Evolutionary conservation across 169 alveolate genomes (phyloP), one percentile per base, ranked within the genome.

Genomic region (Cystoisospora suis): DNA sequence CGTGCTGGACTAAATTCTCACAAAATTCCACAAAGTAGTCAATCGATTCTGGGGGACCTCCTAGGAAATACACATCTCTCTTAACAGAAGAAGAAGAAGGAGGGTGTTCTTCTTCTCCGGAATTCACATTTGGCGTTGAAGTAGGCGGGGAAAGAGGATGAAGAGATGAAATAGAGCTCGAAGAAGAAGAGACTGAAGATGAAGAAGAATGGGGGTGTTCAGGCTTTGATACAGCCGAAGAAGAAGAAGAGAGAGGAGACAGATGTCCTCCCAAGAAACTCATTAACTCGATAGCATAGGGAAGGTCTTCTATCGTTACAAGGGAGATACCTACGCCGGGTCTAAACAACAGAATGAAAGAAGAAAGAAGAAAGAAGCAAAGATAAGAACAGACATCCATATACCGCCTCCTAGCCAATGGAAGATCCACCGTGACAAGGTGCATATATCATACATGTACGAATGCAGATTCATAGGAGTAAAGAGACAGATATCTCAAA

Each of bases 231-330:
- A 46, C 80, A 45, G 65, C 80, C 70, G 81, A 2, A 6, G 81
- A 20, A 20, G 59, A 15, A 6, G 86, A 36, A 38, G 27, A 42
- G n/a, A 47, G 65, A 40, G 89, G 81, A 29, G 44, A 75, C 53
- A 91, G 49, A 45, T 61, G 75, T 38, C 93, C 47, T 29, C 95
- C 96, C 20, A 95, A 86, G 86, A 93, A 93, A 20, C 90, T 69
- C 91, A 93, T 69, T 44, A 95, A 88, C 53, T 95, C 97, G 87
- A 95, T 75, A 0, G 96, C 90, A 88, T 94, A 95, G 0, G 97
- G 96, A 81, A 95, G 65, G 83, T 95, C 97, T 45, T 91, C 94
- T 38, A 89, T 44, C 23, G 95, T 92, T 58, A 94, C 95, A 61
- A 95, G 91, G 1, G 96, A 94, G 44, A 81, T 15, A 29, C 81